phyloP scores from a whole-genome alignment of 352 stramenopile genomes.

The Globisporangium takayamanum region DNA sequence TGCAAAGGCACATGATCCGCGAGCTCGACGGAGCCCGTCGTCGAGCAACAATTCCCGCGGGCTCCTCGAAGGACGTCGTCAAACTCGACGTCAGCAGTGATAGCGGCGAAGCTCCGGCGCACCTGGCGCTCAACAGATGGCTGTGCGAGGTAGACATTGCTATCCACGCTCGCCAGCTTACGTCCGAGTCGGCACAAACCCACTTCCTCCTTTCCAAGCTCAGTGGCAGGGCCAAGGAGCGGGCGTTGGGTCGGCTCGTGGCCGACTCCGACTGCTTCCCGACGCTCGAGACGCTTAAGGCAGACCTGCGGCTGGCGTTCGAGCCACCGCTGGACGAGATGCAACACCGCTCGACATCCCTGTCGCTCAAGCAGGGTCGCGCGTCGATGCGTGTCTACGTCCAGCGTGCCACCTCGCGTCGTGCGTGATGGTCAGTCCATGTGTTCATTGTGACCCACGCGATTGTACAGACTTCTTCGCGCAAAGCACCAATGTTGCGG shows the following conservation, averaged over 20 bases:
- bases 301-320: too few relatives aligned
- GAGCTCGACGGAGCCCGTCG: not conserved
- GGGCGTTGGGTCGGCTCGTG: too few relatives aligned
- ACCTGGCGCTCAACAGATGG: slow-evolving; percentile 15
- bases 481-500: too few relatives aligned
- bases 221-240: too few relatives aligned
- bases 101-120: slow-evolving; percentile 4
- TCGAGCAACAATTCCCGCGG: not conserved
- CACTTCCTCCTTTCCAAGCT: too few relatives aligned
- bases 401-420: slow-evolving; percentile 15
- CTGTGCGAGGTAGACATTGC: slow-evolving; percentile 20
- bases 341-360: too few relatives aligned
- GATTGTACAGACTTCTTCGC: too few relatives aligned
- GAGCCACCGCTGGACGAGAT: too few relatives aligned
- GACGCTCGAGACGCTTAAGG: not conserved
- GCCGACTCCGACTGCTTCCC: slow-evolving; percentile 9
- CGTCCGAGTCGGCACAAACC: too few relatives aligned
- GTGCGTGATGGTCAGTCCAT: slow-evolving; percentile 14
- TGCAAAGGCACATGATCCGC: not conserved
- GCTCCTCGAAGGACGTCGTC: slow-evolving; percentile 11
- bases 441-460: slow-evolving; percentile 7
- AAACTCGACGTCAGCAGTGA: slow-evolving; percentile 26
- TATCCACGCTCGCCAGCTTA: slow-evolving; percentile 3
- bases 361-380: too few relatives aligned
- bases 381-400: slow-evolving; percentile 7